Base-by-base conservation (phyloP, 352 stramenopile genomes). In the Thalassiosira hispida region DNA sequence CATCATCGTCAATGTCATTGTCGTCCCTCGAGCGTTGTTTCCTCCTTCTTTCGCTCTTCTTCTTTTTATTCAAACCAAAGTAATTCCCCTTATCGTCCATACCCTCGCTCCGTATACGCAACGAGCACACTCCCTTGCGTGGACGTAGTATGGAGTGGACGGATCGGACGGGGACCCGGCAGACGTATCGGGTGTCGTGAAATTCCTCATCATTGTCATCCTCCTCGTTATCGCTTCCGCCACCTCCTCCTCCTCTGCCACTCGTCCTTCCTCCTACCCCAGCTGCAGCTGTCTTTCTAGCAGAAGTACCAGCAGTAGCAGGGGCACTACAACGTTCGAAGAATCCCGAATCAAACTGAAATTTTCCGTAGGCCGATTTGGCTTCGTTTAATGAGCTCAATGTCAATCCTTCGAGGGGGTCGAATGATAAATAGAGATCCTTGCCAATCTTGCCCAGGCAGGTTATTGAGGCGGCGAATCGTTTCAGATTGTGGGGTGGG, bases 401-500 rank as follows among this genome's bases (percentile, higher is more conserved):
- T 5, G 59, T 79, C 25, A 91, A 71, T 35, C 88, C 88, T 57
- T 89, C 84, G n/a, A 92, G 44, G 18, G 84, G 80, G 65, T 93
- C 85, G 68, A 92, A 93, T 12, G 90, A 88, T 1, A 91, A 22
- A 51, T 91, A 90, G 0, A 93, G 46, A 60, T 92, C 84, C 59
- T 92, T 92, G 23, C 85, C 85, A 22, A 92, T 87, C 47, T 77
- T 77, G 35, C 77, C 74, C n/a, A 91, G 66, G 67, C 73, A 88
- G 16, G 55, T 60, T 56, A 93, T 77, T 5, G 88, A 82, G 22
- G 79, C 42, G 9, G 81, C 85, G 56, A 93, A 91, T 5, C 76
- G 62, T 47, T 81, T 78, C 2, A 93, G 77, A 16, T 79, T 83
- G 53, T 87, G 73, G 23, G 71, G 72, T 12, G 82, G 78, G 67